Evolutionary conservation across 2,329 filamentous ascomycete genomes (phyloP).

Genomic region (Orbilia oligospora): DNA sequence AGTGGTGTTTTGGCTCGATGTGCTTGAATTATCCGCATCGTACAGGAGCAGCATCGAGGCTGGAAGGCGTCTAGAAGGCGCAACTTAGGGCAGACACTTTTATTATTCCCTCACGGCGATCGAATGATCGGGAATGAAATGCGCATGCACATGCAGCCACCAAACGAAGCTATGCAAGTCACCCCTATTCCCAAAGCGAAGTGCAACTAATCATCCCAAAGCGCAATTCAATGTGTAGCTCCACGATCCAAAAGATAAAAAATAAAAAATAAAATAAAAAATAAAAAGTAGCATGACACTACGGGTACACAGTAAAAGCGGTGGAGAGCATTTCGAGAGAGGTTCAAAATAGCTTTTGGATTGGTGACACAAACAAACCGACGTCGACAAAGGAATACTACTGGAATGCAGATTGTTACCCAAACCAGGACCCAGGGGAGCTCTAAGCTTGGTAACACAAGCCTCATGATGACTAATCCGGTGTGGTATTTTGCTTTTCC

Average conservation of each 20-base stretch:
- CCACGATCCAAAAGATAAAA: too few relatives aligned
- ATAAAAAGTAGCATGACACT: too few relatives aligned
- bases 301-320: not conserved
- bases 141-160: not conserved
- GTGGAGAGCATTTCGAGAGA: not conserved
- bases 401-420: conserved; percentile 4
- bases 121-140: not conserved
- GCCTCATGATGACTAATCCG: not conserved
- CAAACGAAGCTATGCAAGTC: too few relatives aligned
- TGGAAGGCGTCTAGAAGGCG: conserved; percentile 2
- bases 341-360: conserved; percentile 17
- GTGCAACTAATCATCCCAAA: not conserved
- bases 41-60: not conserved
- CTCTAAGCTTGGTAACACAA: not conserved
- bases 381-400: not conserved
- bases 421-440: not conserved
- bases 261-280: too few relatives aligned
- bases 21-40: not conserved
- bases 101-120: conserved; percentile 5
- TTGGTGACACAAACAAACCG: conserved; percentile 7
- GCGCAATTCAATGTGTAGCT: not conserved
- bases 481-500: conserved; percentile 17
- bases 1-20: not conserved
- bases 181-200: not conserved
- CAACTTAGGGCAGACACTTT: not conserved